Percentiles rank a stretch among this genome's conserved stretches.
These are phyloP conservation scores for Candida ponderosae DNA, from an alignment of 805 yeast species.

Conservation along the genomic window DNA sequence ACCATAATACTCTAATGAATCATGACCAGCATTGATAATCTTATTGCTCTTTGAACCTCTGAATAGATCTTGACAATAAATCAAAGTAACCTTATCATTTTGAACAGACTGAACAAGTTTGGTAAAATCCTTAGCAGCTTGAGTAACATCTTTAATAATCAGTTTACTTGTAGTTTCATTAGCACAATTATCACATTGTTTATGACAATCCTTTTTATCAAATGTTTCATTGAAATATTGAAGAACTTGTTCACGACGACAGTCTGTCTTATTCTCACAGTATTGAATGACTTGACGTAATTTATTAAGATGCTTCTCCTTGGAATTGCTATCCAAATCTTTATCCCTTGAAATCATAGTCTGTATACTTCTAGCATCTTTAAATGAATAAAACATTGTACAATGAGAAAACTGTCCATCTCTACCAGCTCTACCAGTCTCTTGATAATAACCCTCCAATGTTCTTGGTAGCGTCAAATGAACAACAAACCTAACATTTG, in stretches of 20 bases:
- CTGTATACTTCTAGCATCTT: constrained; percentile 73
- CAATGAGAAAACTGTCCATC: constrained; percentile 84
- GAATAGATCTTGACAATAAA: constrained; percentile 77
- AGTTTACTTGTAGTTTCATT: constrained; percentile 33
- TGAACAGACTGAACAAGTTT: constrained; percentile 50
- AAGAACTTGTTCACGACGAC: constrained; percentile 82
- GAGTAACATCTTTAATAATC: constrained; percentile 62
- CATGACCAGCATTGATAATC: constrained; percentile 56
- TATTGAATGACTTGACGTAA: constrained; percentile 80
- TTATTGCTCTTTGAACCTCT: constrained; percentile 64
- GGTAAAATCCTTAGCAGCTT: constrained; percentile 50
- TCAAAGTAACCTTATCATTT: constrained; percentile 57
- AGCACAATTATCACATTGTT: constrained; percentile 81
- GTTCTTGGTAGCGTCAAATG: constrained; percentile 86
- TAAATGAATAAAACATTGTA: constrained; percentile 70
- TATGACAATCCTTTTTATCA: constrained; percentile 53
- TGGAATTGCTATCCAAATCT: constrained; percentile 52
- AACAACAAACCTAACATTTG: constrained; percentile 87
- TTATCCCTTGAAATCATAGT: constrained; percentile 71
- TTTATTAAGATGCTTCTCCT: constrained; percentile 71
- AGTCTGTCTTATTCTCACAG: constrained; percentile 86
- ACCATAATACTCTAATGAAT: constrained; percentile 57
- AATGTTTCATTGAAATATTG: constrained; percentile 87
- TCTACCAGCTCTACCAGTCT: constrained; percentile 97
- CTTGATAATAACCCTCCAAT: constrained; percentile 94